Base-by-base conservation (phyloP, 257 asterid species). In the Linaria vulgaris region DNA sequence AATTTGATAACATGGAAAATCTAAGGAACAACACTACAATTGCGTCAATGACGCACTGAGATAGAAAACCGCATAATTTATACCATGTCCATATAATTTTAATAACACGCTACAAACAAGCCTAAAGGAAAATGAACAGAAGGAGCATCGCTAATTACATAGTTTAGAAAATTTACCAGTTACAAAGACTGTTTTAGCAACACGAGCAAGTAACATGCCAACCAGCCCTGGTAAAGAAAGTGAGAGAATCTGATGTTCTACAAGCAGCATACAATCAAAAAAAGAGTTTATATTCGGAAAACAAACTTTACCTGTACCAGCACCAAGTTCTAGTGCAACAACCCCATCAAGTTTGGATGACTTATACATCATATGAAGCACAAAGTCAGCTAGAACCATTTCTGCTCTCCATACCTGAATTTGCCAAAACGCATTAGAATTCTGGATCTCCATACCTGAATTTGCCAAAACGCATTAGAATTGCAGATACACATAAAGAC, bases 361-460 rank as follows among this genome's bases (percentile, higher is more conserved):
- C 10, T 70, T 82, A 74, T 68, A 63, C 79, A 83, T 81, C 79
- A 59, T 75, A 71, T 90, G 95, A 76, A 87, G 78, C 80, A 89
- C 86, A 70, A 92, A 85, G 74, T 92, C 97, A 68, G 99, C 94
- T 46, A 92, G 78, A 15, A 82, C 82, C 70, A 92, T 68, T 75
- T 89, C 97, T 67, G 97, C 99, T 75, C 79, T 83, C 99, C 99
- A 92, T 21, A 92, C 85, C 96, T 92, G 72, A 59, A 55, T 24
- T 34, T 55, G 57, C 59, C 66, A 61, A 53, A 68, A 16, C 30
- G 16, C 13, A 16, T 16, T n/a, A n/a, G n/a, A n/a, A n/a, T n/a
- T n/a, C n/a, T n/a, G n/a, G n/a, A n/a, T 75, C 79, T 83, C 99
- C 99, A 92, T 21, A 92, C 85, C 96, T 92, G 72, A 59, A 55